A percentile compares a stretch with the other conserved stretches of the same genome.
Conservation (phyloP, 2,329 filamentous ascomycete genomes). For the Talaromyces amestolkiae region DNA sequence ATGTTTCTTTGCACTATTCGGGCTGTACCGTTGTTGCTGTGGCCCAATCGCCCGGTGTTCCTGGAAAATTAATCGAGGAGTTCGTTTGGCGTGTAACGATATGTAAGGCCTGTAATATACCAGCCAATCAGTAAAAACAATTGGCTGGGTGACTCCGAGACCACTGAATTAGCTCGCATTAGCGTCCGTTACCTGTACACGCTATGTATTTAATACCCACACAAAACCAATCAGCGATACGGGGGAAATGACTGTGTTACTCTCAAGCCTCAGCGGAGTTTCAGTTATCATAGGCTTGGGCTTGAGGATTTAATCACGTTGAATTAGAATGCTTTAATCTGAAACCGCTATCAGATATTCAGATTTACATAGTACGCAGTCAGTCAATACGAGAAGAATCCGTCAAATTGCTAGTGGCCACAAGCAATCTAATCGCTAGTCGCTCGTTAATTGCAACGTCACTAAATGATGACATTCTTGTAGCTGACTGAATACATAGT, state of each 20-base stretch:
- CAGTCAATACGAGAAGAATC: no score
- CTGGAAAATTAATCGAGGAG: background rate
- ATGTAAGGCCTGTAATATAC: background rate
- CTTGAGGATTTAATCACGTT: background rate
- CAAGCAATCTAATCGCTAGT: background rate
- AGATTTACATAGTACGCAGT: no score
- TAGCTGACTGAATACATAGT: no score
- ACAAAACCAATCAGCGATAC: background rate
- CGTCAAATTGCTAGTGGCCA: background rate
- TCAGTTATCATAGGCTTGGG: background rate
- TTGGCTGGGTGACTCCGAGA: background rate
- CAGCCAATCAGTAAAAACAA: background rate
- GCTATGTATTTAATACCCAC: background rate
- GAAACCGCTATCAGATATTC: background rate
- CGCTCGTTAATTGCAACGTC: background rate
- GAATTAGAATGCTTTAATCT: background rate
- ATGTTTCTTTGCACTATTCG: no score
- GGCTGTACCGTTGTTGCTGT: no score
- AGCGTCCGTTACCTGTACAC: slow-evolving; percentile 1
- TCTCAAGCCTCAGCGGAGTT: background rate
- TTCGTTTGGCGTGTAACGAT: background rate
- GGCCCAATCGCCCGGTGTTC: background rate
- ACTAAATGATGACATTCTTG: background rate
- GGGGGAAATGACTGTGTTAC: background rate
- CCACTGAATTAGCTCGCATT: background rate